Evolutionary conservation across 805 yeast genomes (phyloP).

Genomic region (Naumovozyma castellii): DNA sequence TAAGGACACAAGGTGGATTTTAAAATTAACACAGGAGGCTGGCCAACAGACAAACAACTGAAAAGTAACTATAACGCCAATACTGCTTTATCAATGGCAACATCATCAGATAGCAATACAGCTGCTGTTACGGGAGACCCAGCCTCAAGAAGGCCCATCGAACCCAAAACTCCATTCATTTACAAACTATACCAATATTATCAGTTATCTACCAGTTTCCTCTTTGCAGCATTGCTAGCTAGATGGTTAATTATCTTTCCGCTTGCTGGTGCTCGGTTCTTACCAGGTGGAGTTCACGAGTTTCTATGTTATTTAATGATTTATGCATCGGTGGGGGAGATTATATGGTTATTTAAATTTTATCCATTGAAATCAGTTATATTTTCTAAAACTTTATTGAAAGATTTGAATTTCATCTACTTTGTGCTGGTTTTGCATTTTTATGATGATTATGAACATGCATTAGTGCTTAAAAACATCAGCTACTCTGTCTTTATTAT

Average conservation of each 20-base stretch:
- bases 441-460: conserved; percentile 28
- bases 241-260: conserved; percentile 49
- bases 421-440: conserved; percentile 22
- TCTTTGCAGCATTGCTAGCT: conserved; percentile 25
- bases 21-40: too few relatives aligned
- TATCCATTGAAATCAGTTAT: conserved; percentile 14
- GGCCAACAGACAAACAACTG: too few relatives aligned
- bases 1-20: too few relatives aligned
- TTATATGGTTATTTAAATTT: conserved; percentile 20
- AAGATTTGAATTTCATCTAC: conserved; percentile 23
- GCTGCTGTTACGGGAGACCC: too few relatives aligned
- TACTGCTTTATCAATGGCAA: too few relatives aligned
- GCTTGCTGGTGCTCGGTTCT: conserved; percentile 51
- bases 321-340: conserved; percentile 14
- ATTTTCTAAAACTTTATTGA: conserved; percentile 14
- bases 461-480: conserved; percentile 22
- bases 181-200: conserved; percentile 22
- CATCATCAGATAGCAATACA: too few relatives aligned
- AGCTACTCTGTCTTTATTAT: conserved; percentile 26
- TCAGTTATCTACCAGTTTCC: conserved; percentile 18
- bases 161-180: conserved; percentile 3
- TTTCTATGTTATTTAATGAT: conserved; percentile 35
- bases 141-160: not conserved
- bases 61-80: too few relatives aligned
- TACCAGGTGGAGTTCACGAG: conserved; percentile 67